These are phyloP conservation scores for Rhodotorula graminis DNA, from an alignment of 768 basidiomycete species.

Conservation along the genomic window DNA sequence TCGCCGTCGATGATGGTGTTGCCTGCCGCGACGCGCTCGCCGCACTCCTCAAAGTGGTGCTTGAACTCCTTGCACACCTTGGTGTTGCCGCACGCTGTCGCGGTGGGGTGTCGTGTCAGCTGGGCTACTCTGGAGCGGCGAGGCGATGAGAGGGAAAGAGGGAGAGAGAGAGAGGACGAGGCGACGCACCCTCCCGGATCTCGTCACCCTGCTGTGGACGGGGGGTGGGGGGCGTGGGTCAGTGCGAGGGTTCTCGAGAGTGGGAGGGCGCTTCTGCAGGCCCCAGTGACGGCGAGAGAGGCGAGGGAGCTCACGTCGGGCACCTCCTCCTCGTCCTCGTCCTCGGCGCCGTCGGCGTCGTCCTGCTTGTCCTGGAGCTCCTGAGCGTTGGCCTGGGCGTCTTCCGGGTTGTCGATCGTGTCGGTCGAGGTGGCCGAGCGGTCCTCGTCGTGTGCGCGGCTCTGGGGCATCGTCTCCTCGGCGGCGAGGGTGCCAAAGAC, in stretches of 20 bases:
- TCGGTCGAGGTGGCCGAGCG: background rate
- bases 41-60: conserved; percentile 44
- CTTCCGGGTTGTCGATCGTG: conserved; percentile 4
- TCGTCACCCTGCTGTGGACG: conserved; percentile 20
- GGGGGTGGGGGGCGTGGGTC: background rate
- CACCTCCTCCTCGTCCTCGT: conserved; percentile 32
- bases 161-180: background rate
- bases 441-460: conserved; percentile 1
- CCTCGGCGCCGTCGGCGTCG: conserved; percentile 12
- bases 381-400: conserved; percentile 7
- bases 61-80: conserved; percentile 40
- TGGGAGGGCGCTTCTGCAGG: too few species aligned
- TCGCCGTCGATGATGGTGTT: conserved; percentile 39
- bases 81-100: conserved; percentile 39
- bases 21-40: conserved; percentile 38
- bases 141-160: background rate
- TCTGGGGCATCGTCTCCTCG: background rate
- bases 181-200: conserved; percentile 29
- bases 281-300: background rate
- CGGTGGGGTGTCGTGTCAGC: background rate
- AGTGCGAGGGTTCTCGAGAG: background rate
- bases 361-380: conserved; percentile 5
- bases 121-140: too few species aligned
- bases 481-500: background rate
- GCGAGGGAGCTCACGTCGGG: background rate